These are phyloP conservation scores for Fusarium subtropicale DNA, from an alignment of 2,329 filamentous ascomycete genomes.

Conservation along the genomic window DNA sequence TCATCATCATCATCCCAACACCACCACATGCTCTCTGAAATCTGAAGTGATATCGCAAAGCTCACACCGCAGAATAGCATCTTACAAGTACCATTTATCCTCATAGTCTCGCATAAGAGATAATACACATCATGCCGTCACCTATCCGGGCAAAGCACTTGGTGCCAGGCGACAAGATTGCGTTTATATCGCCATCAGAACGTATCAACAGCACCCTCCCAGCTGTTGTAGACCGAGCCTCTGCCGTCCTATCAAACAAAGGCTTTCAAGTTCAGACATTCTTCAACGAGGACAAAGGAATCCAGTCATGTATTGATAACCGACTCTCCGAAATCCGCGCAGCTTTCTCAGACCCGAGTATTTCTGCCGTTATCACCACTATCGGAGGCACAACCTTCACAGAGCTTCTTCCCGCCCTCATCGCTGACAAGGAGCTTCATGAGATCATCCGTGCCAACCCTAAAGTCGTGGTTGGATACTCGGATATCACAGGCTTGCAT, in stretches of 20 bases:
- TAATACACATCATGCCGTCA: constrained; percentile 21
- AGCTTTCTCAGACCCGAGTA: constrained; percentile 52
- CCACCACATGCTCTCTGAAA: background rate
- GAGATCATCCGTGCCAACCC: constrained; percentile 50
- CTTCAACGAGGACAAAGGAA: constrained; percentile 48
- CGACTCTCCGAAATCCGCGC: constrained; percentile 54
- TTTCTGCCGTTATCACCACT: constrained; percentile 55
- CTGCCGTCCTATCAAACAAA: constrained; percentile 44
- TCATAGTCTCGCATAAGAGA: rapidly evolving
- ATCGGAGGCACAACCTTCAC: constrained; percentile 55
- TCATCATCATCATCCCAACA: background rate
- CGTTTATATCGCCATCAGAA: constrained; percentile 55
- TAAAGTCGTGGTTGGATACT: constrained; percentile 58
- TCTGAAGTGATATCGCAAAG: too few relatives aligned
- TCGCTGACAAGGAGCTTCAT: constrained; percentile 53
- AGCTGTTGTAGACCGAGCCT: constrained; percentile 48
- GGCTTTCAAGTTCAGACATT: constrained; percentile 53
- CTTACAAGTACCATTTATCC: rapidly evolving
- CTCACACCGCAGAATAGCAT: rapidly evolving
- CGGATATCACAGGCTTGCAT: constrained; percentile 57
- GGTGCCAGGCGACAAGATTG: constrained; percentile 53
- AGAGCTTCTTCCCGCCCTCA: constrained; percentile 54
- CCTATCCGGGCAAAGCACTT: constrained; percentile 47
- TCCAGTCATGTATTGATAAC: constrained; percentile 52
- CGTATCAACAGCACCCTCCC: constrained; percentile 52